Evolutionary conservation across 129 eudicot species (phyloP).

Genomic region (Smallanthus sonchifolius): DNA sequence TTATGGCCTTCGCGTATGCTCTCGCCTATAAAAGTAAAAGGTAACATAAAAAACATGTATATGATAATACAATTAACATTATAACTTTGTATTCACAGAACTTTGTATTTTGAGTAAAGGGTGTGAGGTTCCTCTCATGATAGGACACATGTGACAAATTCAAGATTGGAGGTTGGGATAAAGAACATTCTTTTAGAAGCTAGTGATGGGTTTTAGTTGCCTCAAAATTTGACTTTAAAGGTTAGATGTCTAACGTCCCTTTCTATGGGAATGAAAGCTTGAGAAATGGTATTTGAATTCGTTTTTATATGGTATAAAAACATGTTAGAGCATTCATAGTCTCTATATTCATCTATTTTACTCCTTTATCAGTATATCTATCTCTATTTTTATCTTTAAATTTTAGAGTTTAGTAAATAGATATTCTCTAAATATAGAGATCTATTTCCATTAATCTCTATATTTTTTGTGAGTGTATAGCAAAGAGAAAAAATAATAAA

Average conservation of each 20-base stretch:
- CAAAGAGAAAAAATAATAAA: too few relatives aligned
- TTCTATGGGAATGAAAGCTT: conserved; percentile 8
- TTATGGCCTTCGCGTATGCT: conserved; percentile 66
- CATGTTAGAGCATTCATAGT: too few relatives aligned
- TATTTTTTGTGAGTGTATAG: too few relatives aligned
- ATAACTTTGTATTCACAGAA: too few relatives aligned
- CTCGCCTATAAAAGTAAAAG: conserved; percentile 52
- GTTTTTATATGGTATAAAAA: too few relatives aligned
- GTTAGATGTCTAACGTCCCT: not conserved
- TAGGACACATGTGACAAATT: conserved; percentile 23
- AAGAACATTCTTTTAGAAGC: conserved; percentile 28
- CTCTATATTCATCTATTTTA: too few relatives aligned
- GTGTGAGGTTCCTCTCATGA: conserved; percentile 6
- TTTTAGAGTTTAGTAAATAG: too few relatives aligned
- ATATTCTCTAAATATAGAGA: too few relatives aligned
- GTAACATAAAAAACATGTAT: not conserved
- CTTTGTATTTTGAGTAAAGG: not conserved
- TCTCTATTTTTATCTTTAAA: too few relatives aligned
- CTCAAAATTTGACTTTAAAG: conserved; percentile 27
- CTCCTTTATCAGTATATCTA: too few relatives aligned
- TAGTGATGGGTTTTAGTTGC: conserved; percentile 17
- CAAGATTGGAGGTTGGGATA: conserved; percentile 31
- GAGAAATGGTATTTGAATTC: too few relatives aligned
- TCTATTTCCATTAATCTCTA: too few relatives aligned
- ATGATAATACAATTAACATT: not conserved